Evolutionary conservation across 1,284 basidiomycete genomes (phyloP), one percentile per base, ranked within the genome.

Genomic region (Anthracocystis panici-leucophaei): DNA sequence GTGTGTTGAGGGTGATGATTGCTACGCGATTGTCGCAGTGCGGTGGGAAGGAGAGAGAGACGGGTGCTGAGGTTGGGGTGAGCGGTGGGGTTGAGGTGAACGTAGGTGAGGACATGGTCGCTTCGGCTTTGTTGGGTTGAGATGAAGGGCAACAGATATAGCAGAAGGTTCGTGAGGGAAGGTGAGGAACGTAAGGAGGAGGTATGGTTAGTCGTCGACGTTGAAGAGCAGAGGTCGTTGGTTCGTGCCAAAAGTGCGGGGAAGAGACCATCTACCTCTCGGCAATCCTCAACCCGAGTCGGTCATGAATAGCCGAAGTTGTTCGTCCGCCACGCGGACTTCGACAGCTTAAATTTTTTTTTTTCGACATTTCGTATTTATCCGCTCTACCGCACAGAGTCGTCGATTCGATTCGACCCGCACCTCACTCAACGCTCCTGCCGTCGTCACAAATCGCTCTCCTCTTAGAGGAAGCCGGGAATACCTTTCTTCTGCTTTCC

Each of bases 21-120:
- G 79, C 77, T 5, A 78, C 65, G 7, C 59, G 56, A 44, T 74
- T 59, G 48, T 77, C 57, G 62, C 66, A 70, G 58, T 76, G 41
- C 57, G 59, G 46, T 8, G 76, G 62, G 56, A 79, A 79, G 35
- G 67, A 70, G 38, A 78, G 69, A 8, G 66, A 42, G 31, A 79
- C 59, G 4, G 75, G 75, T 16, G 45, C 53, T 12, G 65, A 68
- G 25, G 57, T 48, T 7, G 66, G 57, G 2, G 38, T 16, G 9
- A 72, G 25, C 11, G 78, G 66, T 8, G 70, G 62, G 5, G 54
- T 52, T 14, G 48, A 40, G 29, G 69, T 74, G 57, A 63, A 72
- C 3, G 10, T 23, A 33, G 44, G 5, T 9, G 55, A 40, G 16
- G 64, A 48, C 68, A 64, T 67, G 27, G 0, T 53, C 38, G 49